phyloP scores from a whole-genome alignment of 805 yeast genomes.

The Candida nanaspora region DNA sequence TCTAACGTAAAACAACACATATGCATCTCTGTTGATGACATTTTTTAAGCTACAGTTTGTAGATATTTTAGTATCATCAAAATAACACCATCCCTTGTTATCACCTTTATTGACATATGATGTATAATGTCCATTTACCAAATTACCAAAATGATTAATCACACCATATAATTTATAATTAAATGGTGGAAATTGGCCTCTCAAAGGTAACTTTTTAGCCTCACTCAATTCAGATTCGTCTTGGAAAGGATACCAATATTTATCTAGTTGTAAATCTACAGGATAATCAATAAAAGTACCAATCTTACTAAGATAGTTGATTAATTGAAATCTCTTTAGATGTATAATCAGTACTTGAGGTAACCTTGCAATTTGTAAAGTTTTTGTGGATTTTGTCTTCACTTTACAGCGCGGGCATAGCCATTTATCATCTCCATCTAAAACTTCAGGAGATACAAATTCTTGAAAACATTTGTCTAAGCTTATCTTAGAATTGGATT shows the following conservation, averaged over 20 bases:
- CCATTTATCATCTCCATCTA: constrained; percentile 82
- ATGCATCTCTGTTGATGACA: constrained; percentile 70
- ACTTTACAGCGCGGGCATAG: constrained; percentile 67
- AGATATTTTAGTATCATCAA: constrained; percentile 71
- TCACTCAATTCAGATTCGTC: constrained; percentile 36
- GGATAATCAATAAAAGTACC: constrained; percentile 69
- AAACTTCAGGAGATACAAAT: constrained; percentile 65
- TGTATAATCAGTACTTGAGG: constrained; percentile 80
- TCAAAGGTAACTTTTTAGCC: constrained; percentile 43
- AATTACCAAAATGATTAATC: constrained; percentile 75
- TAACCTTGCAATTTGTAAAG: constrained; percentile 63
- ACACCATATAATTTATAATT: constrained; percentile 72
- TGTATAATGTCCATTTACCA: constrained; percentile 87
- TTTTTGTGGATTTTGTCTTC: constrained; percentile 59
- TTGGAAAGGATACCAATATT: constrained; percentile 58
- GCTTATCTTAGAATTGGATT: constrained; percentile 20
- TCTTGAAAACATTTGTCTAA: constrained; percentile 67
- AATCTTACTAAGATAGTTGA: constrained; percentile 45
- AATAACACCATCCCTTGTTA: constrained; percentile 66
- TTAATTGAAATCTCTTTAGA: constrained; percentile 68
- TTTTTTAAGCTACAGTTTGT: constrained; percentile 40
- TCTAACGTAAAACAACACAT: constrained; percentile 71
- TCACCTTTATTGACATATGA: constrained; percentile 63
- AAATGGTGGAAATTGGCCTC: constrained; percentile 81
- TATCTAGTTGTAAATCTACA: constrained; percentile 43